phyloP scores from a whole-genome alignment of 1,284 basidiomycete species.

The Hemileccinum hortonii region DNA sequence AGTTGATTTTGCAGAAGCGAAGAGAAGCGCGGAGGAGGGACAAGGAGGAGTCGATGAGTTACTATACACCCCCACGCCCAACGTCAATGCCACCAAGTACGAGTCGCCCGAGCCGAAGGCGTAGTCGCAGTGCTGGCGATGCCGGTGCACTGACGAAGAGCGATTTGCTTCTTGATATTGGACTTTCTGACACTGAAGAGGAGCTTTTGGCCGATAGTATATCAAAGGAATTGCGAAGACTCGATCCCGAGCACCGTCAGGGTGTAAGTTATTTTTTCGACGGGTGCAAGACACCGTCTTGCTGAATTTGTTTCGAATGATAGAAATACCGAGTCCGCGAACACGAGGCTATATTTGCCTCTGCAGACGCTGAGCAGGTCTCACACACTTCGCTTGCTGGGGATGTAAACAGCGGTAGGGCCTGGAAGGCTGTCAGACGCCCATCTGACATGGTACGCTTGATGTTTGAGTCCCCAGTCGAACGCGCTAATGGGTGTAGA shows the following conservation, averaged over 20 bases:
- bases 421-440: constrained; percentile 85
- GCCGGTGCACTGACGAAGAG: constrained; percentile 44
- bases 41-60: constrained; percentile 44
- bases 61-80: constrained; percentile 31
- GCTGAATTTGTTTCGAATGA: constrained; percentile 4
- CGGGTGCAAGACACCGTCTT: not conserved
- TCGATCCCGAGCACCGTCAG: constrained; percentile 46
- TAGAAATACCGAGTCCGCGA: constrained; percentile 68
- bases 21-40: constrained; percentile 59
- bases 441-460: constrained; percentile 89
- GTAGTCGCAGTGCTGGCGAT: constrained; percentile 76
- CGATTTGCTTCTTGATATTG: constrained; percentile 43
- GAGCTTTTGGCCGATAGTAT: constrained; percentile 64
- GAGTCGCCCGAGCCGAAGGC: constrained; percentile 54
- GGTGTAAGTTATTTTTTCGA: constrained; percentile 42
- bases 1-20: constrained; percentile 70
- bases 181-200: constrained; percentile 42
- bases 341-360: constrained; percentile 79
- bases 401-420: constrained; percentile 78
- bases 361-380: constrained; percentile 66
- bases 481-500: constrained; percentile 45
- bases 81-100: constrained; percentile 32
- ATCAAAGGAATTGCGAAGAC: constrained; percentile 62
- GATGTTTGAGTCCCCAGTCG: not conserved
- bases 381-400: constrained; percentile 70